A percentile compares a stretch with the other conserved stretches of the same genome.
phyloP scores from a whole-genome alignment of 2,329 filamentous ascomycete genomes.

The Pseudonectria foliicola region DNA sequence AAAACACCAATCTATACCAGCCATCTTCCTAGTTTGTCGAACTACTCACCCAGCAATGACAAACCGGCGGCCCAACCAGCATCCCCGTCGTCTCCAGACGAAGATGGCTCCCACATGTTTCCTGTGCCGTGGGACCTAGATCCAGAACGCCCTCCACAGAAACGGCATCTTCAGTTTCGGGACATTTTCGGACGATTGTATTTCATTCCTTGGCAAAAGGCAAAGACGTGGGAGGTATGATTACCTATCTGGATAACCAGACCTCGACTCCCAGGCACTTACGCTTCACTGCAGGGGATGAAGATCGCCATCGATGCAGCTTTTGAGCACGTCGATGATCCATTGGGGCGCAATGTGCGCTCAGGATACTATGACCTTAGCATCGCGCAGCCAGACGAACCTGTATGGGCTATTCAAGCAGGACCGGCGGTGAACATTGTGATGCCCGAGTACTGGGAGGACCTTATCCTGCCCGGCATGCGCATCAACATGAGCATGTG shows the following conservation, averaged over 20 bases:
- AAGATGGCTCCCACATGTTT: conserved; percentile 2
- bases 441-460: conserved; percentile 10
- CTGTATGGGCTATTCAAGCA: too few relatives aligned
- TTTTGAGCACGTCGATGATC: background rate
- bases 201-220: conserved; percentile 9
- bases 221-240: conserved; percentile 11
- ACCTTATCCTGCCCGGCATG: conserved; percentile 8
- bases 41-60: background rate
- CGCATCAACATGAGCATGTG: conserved; percentile 7
- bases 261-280: background rate
- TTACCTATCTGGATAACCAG: background rate
- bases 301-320: conserved; percentile 9
- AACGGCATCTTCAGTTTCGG: conserved; percentile 6
- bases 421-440: conserved; percentile 1
- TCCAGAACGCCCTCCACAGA: conserved; percentile 8
- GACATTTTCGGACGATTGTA: conserved; percentile 5
- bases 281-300: conserved; percentile 5
- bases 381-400: background rate
- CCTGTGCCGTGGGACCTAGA: conserved; percentile 10
- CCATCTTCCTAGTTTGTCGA: too few relatives aligned
- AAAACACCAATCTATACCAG: too few relatives aligned
- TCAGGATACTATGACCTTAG: conserved; percentile 5
- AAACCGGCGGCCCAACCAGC: background rate
- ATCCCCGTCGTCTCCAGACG: conserved; percentile 1
- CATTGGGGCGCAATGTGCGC: background rate